phyloP scores from a whole-genome alignment of 2,329 filamentous ascomycete species.

The Fusarium sp. region DNA sequence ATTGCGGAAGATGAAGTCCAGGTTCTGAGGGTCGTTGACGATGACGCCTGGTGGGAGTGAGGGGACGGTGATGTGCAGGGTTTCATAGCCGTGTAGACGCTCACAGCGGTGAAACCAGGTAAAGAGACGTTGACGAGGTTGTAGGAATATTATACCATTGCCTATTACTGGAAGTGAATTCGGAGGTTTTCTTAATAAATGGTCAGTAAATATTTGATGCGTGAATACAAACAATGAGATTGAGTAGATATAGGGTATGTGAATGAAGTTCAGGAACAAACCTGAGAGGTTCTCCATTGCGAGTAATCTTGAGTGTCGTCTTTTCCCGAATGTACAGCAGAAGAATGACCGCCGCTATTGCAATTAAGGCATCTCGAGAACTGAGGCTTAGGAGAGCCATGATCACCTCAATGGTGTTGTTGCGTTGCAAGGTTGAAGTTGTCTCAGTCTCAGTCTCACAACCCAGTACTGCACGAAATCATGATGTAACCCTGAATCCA shows the following conservation, averaged over 20 bases:
- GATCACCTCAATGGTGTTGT: not conserved
- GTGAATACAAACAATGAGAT: not conserved
- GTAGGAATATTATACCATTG: conserved; percentile 74
- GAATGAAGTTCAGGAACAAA: conserved; percentile 4
- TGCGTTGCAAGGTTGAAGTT: conserved; percentile 22
- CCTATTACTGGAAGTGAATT: conserved; percentile 69
- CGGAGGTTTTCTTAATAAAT: conserved; percentile 59
- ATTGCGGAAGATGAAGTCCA: conserved; percentile 74
- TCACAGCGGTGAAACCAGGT: conserved; percentile 74
- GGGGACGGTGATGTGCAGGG: conserved; percentile 74
- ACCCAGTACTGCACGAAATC: not conserved
- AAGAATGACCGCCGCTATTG: not conserved
- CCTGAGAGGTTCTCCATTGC: conserved; percentile 40
- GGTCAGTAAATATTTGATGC: not conserved
- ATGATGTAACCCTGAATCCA: conserved; percentile 34
- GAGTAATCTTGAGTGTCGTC: conserved; percentile 31
- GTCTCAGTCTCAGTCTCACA: conserved; percentile 4
- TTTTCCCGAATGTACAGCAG: conserved; percentile 15
- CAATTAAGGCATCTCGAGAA: conserved; percentile 1
- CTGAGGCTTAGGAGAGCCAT: conserved; percentile 40
- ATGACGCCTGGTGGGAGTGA: conserved; percentile 74
- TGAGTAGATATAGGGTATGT: conserved; percentile 5
- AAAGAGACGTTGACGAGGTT: conserved; percentile 72
- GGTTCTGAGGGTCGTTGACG: conserved; percentile 72
- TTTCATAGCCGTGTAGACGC: conserved; percentile 69